A percentile compares a stretch with the other conserved stretches of the same genome.
These are phyloP conservation scores for Candida broadrunensis DNA, from an alignment of 805 yeast species.

Conservation along the genomic window DNA sequence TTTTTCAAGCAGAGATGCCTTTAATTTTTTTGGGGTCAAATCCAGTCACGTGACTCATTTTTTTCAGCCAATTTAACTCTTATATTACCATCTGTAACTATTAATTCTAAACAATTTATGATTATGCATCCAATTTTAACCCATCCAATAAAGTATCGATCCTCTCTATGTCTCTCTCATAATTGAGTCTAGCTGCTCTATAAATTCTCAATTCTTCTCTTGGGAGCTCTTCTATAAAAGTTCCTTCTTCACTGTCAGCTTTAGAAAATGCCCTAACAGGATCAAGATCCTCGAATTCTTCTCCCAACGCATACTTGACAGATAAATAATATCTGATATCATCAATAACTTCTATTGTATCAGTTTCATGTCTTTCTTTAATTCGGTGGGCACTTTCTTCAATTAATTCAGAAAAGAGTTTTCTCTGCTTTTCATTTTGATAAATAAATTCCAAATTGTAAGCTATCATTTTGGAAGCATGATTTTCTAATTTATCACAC, in stretches of 20 bases:
- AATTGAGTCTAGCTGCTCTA: slow-evolving; percentile 13
- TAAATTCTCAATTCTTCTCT: slow-evolving; percentile 14
- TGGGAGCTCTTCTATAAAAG: not conserved
- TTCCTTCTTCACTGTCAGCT: slow-evolving; percentile 4
- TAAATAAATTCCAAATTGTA: slow-evolving; percentile 37
- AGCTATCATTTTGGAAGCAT: slow-evolving; percentile 59
- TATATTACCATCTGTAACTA: too few relatives aligned
- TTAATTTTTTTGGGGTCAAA: too few relatives aligned
- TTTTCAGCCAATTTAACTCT: not conserved
- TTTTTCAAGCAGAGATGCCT: not conserved
- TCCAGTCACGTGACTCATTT: not conserved
- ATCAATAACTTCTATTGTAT: slow-evolving; percentile 76
- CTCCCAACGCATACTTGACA: slow-evolving; percentile 31
- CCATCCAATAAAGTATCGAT: slow-evolving; percentile 25
- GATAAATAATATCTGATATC: slow-evolving; percentile 66
- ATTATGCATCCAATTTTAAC: slow-evolving; percentile 27
- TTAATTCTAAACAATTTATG: too few relatives aligned
- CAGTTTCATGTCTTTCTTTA: slow-evolving; percentile 62
- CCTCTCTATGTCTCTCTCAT: slow-evolving; percentile 25
- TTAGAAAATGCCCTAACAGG: slow-evolving; percentile 14
- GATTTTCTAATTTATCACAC: slow-evolving; percentile 62
- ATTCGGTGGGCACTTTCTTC: slow-evolving; percentile 54
- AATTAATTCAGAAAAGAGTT: slow-evolving; percentile 16
- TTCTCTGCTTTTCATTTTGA: slow-evolving; percentile 27
- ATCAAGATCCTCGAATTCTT: slow-evolving; percentile 22